Evolutionary conservation across 345 rosid species (phyloP).

Genomic region (Heritiera fomes): DNA sequence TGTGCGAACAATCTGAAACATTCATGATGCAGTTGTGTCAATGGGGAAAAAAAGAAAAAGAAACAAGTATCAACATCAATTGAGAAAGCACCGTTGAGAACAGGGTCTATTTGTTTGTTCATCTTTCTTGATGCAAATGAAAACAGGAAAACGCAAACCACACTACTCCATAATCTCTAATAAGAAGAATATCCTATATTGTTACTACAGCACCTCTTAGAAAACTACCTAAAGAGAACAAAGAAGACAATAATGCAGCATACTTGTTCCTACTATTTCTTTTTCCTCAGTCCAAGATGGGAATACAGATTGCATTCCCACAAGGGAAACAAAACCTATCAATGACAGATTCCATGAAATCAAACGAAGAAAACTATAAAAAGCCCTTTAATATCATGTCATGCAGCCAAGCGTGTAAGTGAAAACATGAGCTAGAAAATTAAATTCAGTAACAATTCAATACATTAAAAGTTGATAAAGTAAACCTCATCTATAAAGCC

Average conservation of each 20-base stretch:
- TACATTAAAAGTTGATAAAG: not conserved
- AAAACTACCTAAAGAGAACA: not conserved
- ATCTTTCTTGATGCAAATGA: constrained; percentile 10
- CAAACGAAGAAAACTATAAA: not conserved
- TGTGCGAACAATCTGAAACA: constrained; percentile 72
- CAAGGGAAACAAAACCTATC: not conserved
- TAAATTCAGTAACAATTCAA: not conserved
- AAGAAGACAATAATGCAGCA: constrained; percentile 21
- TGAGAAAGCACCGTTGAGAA: not conserved
- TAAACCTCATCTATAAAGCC: constrained; percentile 61
- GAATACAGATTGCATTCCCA: not conserved
- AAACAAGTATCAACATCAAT: too few relatives aligned
- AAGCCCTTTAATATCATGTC: not conserved
- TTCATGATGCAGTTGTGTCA: not conserved
- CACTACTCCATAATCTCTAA: not conserved
- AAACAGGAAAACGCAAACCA: not conserved
- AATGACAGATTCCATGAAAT: not conserved
- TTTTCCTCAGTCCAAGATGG: constrained; percentile 26
- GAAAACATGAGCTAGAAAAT: not conserved
- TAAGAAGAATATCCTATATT: not conserved
- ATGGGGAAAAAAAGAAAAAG: not conserved
- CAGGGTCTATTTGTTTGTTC: constrained; percentile 28
- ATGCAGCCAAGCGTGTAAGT: not conserved
- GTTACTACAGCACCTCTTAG: not conserved
- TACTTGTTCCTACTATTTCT: not conserved